Evolutionary conservation across 176 grass and related monocot species (phyloP).

Genomic region (Carex kokanica): DNA sequence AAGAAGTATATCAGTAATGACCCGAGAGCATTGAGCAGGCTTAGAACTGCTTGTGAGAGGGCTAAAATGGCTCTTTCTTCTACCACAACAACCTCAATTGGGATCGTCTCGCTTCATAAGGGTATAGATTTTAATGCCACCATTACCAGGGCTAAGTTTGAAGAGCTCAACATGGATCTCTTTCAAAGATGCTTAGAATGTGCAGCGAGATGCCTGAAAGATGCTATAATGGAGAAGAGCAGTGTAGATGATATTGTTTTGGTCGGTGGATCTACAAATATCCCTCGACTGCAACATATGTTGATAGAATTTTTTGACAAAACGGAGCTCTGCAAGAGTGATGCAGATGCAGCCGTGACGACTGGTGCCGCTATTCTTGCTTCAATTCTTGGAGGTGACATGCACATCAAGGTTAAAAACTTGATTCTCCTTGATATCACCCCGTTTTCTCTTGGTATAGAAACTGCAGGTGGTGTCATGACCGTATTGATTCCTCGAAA

Average conservation of each 20-base stretch:
- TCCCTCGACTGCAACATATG: conserved; percentile 15
- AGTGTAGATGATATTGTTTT: conserved; percentile 9
- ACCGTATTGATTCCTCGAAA: conserved; percentile 9
- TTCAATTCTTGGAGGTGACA: conserved; percentile 12
- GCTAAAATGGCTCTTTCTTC: conserved; percentile 24
- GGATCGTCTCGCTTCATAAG: conserved; percentile 20
- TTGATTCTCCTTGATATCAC: conserved; percentile 19
- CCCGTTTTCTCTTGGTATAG: conserved; percentile 7
- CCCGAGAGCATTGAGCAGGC: conserved; percentile 11
- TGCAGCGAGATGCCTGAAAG: conserved; percentile 16
- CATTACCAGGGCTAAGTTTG: conserved; percentile 14
- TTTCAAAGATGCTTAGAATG: conserved; percentile 25
- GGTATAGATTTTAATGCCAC: conserved; percentile 25
- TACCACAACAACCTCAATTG: conserved; percentile 1
- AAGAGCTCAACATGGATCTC: conserved; percentile 25
- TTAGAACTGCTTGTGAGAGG: conserved; percentile 23
- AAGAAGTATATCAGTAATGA: conserved; percentile 21
- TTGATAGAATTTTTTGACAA: conserved; percentile 15
- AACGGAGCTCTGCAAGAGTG: conserved; percentile 9
- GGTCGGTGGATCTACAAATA: conserved; percentile 14
- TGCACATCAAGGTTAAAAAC: conserved; percentile 7
- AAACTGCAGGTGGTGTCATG: conserved; percentile 12
- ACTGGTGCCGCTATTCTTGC: conserved; percentile 14
- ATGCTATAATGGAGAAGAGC: background rate
- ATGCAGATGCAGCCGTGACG: background rate